Percentiles rank a stretch among this genome's conserved stretches.
phyloP scores from a whole-genome alignment of 768 basidiomycete genomes.

The Leccinellum luteum region DNA sequence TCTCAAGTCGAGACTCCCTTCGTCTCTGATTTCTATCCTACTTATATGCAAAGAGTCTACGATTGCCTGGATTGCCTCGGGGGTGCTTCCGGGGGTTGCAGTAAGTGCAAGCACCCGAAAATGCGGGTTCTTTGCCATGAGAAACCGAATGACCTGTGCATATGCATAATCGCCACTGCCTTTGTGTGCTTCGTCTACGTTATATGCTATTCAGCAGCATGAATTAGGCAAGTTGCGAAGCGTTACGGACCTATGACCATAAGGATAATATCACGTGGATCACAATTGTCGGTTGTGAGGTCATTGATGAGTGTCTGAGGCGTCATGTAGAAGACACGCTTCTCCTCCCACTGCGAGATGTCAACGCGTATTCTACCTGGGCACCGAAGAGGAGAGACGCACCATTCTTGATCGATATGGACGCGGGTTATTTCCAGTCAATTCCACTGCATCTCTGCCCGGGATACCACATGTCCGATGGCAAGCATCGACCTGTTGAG shows the following conservation, averaged over 20 bases:
- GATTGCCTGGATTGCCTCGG: constrained; percentile 84
- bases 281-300: constrained; percentile 66
- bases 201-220: constrained; percentile 1
- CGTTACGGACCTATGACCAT: constrained; percentile 73
- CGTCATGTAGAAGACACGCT: constrained; percentile 92
- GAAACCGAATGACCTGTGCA: constrained; percentile 78
- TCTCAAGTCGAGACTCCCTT: constrained; percentile 82
- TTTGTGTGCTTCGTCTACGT: constrained; percentile 88
- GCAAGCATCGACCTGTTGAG: constrained; percentile 92
- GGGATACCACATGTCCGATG: constrained; percentile 94
- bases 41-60: constrained; percentile 95
- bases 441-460: constrained; percentile 75
- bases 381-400: constrained; percentile 23
- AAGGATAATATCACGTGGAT: constrained; percentile 77
- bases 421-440: constrained; percentile 73
- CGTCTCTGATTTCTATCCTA: constrained; percentile 91
- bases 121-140: constrained; percentile 94
- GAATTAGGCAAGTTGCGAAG: not conserved
- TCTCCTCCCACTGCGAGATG: constrained; percentile 64
- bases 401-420: constrained; percentile 59
- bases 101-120: constrained; percentile 92
- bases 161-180: constrained; percentile 94
- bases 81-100: constrained; percentile 87
- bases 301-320: constrained; percentile 95
- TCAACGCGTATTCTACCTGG: not conserved